Conservation (phyloP, 768 basidiomycete species). For the Mycena venus region DNA sequence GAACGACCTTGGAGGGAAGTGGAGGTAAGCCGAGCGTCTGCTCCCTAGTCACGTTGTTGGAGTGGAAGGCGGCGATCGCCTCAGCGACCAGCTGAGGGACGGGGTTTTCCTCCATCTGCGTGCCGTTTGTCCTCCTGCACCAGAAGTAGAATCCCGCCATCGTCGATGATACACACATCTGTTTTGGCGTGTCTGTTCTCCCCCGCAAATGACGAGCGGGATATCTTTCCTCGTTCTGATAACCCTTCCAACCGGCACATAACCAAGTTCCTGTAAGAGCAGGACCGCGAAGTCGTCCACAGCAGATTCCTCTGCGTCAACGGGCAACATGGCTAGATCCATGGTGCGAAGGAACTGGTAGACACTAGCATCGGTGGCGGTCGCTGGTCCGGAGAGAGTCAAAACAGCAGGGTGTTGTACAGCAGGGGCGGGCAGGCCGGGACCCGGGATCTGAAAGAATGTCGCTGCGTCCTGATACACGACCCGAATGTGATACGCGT, state of each 20-base stretch:
- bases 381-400: neutral
- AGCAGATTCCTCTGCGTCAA: conserved; percentile 42
- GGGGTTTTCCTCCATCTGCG: conserved; percentile 16
- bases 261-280: conserved; percentile 43
- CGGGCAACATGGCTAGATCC: conserved; percentile 38
- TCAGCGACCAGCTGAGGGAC: conserved; percentile 40
- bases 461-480: conserved; percentile 35
- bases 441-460: conserved; percentile 38
- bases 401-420: conserved; percentile 22
- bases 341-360: conserved; percentile 30
- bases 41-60: conserved; percentile 41
- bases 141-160: conserved; percentile 35
- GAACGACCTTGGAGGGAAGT: conserved; percentile 36
- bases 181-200: conserved; percentile 38
- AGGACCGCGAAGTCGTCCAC: conserved; percentile 49
- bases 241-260: conserved; percentile 26
- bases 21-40: conserved; percentile 28
- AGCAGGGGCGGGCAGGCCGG: conserved; percentile 34
- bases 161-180: conserved; percentile 48
- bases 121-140: conserved; percentile 44
- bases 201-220: conserved; percentile 44
- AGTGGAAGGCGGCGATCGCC: conserved; percentile 42
- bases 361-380: conserved; percentile 21
- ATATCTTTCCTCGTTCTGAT: conserved; percentile 42
- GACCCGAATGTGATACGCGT: conserved; percentile 40